A percentile compares a stretch with the other conserved stretches of the same genome.
phyloP scores from a whole-genome alignment of 495 filamentous ascomycete genomes.

The Penicillium salamii region DNA sequence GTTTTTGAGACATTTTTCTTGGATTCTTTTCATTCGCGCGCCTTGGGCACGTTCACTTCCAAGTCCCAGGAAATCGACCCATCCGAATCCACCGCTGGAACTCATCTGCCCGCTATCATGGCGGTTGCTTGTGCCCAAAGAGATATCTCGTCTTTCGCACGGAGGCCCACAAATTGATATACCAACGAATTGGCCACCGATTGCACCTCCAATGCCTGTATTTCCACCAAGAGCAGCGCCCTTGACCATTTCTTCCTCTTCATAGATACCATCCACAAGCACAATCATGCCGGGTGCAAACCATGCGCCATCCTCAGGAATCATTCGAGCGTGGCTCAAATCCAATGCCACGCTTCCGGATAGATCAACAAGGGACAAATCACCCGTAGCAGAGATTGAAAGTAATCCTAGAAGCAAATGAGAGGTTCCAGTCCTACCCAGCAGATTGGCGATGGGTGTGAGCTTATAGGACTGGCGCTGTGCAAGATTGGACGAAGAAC shows the following conservation, averaged over 20 bases:
- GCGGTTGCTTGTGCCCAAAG: slow-evolving; percentile 65
- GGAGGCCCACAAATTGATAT: slow-evolving; percentile 88
- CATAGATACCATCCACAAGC: slow-evolving; percentile 88
- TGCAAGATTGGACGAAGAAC: slow-evolving; percentile 53
- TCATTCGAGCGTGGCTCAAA: slow-evolving; percentile 71
- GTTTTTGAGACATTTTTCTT: slow-evolving; percentile 40
- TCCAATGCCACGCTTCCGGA: slow-evolving; percentile 87
- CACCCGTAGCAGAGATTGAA: slow-evolving; percentile 75
- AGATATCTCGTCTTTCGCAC: slow-evolving; percentile 76
- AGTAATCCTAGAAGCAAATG: slow-evolving; percentile 89
- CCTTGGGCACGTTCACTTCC: slow-evolving; percentile 87
- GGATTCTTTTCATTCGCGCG: slow-evolving; percentile 73
- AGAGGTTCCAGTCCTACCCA: slow-evolving; percentile 79
- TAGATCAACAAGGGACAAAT: slow-evolving; percentile 75
- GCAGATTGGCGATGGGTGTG: slow-evolving; percentile 88
- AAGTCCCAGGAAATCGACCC: slow-evolving; percentile 92
- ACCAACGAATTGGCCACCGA: slow-evolving; percentile 84
- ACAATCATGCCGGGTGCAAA: slow-evolving; percentile 94
- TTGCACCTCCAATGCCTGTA: slow-evolving; percentile 79
- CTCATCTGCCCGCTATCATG: slow-evolving; percentile 49
- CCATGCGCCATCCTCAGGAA: slow-evolving; percentile 85
- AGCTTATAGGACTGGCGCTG: slow-evolving; percentile 73
- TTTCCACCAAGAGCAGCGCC: slow-evolving; percentile 68
- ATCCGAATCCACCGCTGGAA: slow-evolving; percentile 81
- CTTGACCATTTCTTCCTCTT: slow-evolving; percentile 74